Evolutionary conservation across 1,284 basidiomycete species (phyloP).

Genomic region (Thelephora terrestris): DNA sequence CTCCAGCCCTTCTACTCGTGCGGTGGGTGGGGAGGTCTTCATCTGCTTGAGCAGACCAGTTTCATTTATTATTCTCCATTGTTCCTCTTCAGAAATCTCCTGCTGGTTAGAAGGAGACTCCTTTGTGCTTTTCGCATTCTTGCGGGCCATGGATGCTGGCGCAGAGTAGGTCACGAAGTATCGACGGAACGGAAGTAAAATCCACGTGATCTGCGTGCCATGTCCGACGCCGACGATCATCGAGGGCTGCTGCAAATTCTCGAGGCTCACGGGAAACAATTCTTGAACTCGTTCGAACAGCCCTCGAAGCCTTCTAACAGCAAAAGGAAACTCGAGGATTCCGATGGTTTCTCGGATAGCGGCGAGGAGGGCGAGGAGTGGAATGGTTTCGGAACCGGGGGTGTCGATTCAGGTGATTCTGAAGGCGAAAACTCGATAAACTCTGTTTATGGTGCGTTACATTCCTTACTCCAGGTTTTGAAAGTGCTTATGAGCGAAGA

Average conservation of each 20-base stretch:
- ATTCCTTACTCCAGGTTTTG: not conserved
- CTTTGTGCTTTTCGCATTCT: not conserved
- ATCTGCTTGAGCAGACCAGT: conserved; percentile 51
- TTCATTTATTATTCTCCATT: conserved; percentile 65
- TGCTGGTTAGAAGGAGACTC: conserved; percentile 4
- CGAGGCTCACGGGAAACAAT: conserved; percentile 55
- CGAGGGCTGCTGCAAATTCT: conserved; percentile 40
- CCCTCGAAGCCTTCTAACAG: conserved; percentile 2
- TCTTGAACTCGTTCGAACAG: conserved; percentile 42
- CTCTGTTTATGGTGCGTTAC: conserved; percentile 14
- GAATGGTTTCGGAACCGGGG: conserved; percentile 13
- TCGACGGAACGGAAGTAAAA: not conserved
- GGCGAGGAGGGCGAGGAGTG: conserved; percentile 18
- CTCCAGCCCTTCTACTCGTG: conserved; percentile 22
- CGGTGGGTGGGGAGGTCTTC: conserved; percentile 10
- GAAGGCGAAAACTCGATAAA: conserved; percentile 28
- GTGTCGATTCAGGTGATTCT: conserved; percentile 10
- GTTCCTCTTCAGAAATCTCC: conserved; percentile 61
- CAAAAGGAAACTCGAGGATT: conserved; percentile 14
- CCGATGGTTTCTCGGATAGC: not conserved
- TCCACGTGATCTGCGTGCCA: conserved; percentile 4
- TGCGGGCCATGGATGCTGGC: conserved; percentile 22
- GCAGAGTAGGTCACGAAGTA: not conserved
- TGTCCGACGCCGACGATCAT: conserved; percentile 18
- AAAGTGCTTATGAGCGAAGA: conserved; percentile 4